These are phyloP conservation scores for Cladorrhinum samala DNA, from an alignment of 495 filamentous ascomycete species.

Conservation along the genomic window DNA sequence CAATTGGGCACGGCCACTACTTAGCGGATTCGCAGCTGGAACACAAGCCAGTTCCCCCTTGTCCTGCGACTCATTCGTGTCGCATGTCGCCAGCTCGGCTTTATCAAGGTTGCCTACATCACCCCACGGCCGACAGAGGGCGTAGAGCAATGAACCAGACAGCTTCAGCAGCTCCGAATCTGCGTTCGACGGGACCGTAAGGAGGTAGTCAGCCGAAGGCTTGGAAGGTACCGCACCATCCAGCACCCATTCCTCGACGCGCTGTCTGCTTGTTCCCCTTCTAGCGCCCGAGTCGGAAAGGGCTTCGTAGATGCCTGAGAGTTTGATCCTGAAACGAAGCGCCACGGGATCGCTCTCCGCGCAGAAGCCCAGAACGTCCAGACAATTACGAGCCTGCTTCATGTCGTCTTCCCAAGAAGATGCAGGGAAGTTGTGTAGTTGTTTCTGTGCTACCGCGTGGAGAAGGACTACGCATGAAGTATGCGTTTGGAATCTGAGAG, in stretches of 20 bases:
- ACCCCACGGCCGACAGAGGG: conserved; percentile 21
- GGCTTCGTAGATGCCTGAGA: conserved; percentile 18
- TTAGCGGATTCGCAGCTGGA: too few species aligned
- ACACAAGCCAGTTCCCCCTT: neutral
- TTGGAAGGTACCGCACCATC: neutral
- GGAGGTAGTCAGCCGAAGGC: conserved; percentile 11
- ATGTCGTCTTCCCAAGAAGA: conserved; percentile 20
- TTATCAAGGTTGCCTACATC: conserved; percentile 1
- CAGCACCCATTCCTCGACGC: conserved; percentile 19
- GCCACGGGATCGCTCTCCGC: conserved; percentile 20
- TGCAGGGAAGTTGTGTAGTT: conserved; percentile 19
- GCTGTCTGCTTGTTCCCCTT: neutral
- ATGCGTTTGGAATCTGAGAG: conserved; percentile 25
- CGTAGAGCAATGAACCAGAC: conserved; percentile 11
- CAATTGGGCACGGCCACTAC: neutral
- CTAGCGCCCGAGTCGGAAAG: neutral
- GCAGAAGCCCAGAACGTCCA: conserved; percentile 23
- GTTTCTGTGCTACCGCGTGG: conserved; percentile 25
- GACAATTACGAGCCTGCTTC: conserved; percentile 18
- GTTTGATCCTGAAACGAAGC: conserved; percentile 14
- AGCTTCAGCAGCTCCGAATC: conserved; percentile 3
- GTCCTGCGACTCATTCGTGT: neutral
- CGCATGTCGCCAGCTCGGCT: neutral
- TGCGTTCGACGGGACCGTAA: conserved; percentile 10
- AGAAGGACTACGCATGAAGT: conserved; percentile 26